Evolutionary conservation across 805 yeast genomes (phyloP).

Genomic region (Starmerella kuoi): DNA sequence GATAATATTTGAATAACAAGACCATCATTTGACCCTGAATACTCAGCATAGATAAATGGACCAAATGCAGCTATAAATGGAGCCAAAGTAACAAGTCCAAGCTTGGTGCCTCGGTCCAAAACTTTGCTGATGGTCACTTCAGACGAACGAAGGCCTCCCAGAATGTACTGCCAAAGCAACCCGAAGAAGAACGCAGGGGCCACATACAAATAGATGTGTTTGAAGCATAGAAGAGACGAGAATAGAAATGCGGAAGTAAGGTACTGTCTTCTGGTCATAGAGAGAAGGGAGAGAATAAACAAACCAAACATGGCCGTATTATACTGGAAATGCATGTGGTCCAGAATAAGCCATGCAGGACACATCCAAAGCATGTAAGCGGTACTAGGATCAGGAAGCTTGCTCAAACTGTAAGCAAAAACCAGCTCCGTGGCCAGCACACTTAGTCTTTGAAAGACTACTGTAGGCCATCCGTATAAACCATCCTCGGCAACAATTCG

Average conservation of each 20-base stretch:
- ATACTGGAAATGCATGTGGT: constrained; percentile 94
- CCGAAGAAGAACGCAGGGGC: constrained; percentile 90
- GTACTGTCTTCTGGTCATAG: constrained; percentile 48
- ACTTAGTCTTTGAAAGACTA: constrained; percentile 67
- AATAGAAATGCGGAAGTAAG: constrained; percentile 51
- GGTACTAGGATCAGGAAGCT: constrained; percentile 36
- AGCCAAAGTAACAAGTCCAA: constrained; percentile 46
- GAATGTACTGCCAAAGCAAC: constrained; percentile 58
- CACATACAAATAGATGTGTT: constrained; percentile 81
- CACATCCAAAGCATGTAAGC: constrained; percentile 73
- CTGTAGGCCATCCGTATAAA: constrained; percentile 60
- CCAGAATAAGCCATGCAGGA: constrained; percentile 83
- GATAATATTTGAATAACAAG: constrained; percentile 45
- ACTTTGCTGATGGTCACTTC: constrained; percentile 30
- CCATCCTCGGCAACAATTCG: constrained; percentile 50
- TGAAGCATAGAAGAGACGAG: constrained; percentile 72
- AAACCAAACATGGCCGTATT: constrained; percentile 89
- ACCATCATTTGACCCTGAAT: constrained; percentile 57
- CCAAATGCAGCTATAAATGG: constrained; percentile 51
- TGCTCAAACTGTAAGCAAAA: constrained; percentile 35
- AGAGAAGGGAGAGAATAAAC: constrained; percentile 57
- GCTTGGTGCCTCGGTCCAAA: constrained; percentile 47
- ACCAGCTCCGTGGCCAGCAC: constrained; percentile 69
- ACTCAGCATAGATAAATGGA: constrained; percentile 34
- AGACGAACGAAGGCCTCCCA: constrained; percentile 30